phyloP scores from a whole-genome alignment of 306 rosid species.

The Quercus berberidifolia region DNA sequence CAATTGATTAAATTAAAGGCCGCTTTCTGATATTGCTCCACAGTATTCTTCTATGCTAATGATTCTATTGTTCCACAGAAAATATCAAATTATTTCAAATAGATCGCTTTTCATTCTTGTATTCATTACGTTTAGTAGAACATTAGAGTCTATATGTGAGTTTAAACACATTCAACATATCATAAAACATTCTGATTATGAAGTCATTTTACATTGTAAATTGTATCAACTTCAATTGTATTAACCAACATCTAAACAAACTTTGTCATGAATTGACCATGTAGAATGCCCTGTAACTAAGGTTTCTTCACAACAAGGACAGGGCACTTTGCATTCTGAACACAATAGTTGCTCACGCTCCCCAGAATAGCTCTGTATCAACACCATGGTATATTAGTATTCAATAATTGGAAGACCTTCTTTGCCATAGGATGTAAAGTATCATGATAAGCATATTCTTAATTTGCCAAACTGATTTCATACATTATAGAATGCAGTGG shows the following conservation, averaged over 20 bases:
- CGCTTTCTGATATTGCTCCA: background rate
- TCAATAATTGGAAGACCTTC: background rate
- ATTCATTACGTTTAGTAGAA: background rate
- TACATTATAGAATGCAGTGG: background rate
- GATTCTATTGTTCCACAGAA: background rate
- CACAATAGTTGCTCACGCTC: conserved; percentile 56
- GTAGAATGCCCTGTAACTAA: background rate
- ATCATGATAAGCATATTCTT: background rate
- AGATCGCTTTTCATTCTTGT: background rate
- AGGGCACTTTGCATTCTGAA: conserved; percentile 50
- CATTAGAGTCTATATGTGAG: background rate
- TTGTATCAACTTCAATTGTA: background rate
- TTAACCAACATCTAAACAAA: background rate
- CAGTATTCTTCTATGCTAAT: background rate
- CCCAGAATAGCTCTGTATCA: conserved; percentile 42
- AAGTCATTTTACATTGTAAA: background rate
- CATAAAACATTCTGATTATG: background rate
- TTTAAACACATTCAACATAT: background rate
- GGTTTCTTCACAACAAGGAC: conserved; percentile 56
- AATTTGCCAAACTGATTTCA: background rate
- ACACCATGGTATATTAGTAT: background rate
- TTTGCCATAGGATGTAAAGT: background rate
- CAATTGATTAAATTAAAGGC: background rate
- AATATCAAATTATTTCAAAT: background rate
- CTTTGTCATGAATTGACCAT: background rate